Evolutionary conservation across 2,329 filamentous ascomycete genomes (phyloP).

Genomic region (Volutella citrinella): DNA sequence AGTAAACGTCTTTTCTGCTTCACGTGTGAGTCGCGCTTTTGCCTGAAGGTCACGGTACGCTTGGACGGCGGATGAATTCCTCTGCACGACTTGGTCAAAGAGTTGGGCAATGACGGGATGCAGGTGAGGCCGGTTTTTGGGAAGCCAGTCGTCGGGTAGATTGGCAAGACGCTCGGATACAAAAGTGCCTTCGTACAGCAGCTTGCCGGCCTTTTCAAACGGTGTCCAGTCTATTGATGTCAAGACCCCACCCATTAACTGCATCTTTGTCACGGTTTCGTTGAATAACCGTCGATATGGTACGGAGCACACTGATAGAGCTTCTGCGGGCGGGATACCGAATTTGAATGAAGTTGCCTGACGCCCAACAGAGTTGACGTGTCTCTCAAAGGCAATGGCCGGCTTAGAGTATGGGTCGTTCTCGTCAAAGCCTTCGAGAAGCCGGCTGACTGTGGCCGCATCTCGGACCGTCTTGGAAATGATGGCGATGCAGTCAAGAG

Average conservation of each 20-base stretch:
- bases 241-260: slow-evolving; percentile 14
- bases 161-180: slow-evolving; percentile 52
- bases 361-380: slow-evolving; percentile 7
- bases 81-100: slow-evolving; percentile 28
- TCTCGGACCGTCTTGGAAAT: slow-evolving; percentile 44
- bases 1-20: slow-evolving; percentile 39
- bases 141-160: slow-evolving; percentile 31
- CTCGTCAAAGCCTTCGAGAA: slow-evolving; percentile 39
- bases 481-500: slow-evolving; percentile 51
- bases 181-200: slow-evolving; percentile 53
- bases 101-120: slow-evolving; percentile 41
- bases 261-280: slow-evolving; percentile 11
- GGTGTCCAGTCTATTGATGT: slow-evolving; percentile 41
- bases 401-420: slow-evolving; percentile 50
- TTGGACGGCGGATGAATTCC: slow-evolving; percentile 23
- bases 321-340: slow-evolving; percentile 43
- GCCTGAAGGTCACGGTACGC: slow-evolving; percentile 46
- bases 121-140: slow-evolving; percentile 31
- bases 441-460: slow-evolving; percentile 44
- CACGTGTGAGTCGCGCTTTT: slow-evolving; percentile 29
- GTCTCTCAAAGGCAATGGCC: slow-evolving; percentile 46
- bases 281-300: slow-evolving; percentile 36
- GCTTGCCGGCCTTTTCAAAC: slow-evolving; percentile 46
- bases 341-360: slow-evolving; percentile 38
- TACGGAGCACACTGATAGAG: slow-evolving; percentile 32